Base-by-base conservation (phyloP, 768 basidiomycete species). In the Termitomyces sp. region DNA sequence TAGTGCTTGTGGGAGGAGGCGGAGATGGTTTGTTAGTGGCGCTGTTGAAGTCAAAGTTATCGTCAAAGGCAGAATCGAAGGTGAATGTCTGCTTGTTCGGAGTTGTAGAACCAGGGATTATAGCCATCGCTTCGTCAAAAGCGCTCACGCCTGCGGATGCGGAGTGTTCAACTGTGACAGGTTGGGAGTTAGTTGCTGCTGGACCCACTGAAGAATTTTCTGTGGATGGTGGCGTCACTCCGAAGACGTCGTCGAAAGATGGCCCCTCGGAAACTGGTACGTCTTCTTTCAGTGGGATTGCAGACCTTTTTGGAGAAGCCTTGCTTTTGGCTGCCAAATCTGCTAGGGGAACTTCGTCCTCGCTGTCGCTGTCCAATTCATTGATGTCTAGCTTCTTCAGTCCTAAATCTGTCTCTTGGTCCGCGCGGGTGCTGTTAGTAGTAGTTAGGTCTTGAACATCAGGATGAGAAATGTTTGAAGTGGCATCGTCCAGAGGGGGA, bases 91-190 rank as follows among this genome's bases (percentile, higher is more conserved):
- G 71, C 5, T 76, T 65, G 6, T 77, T 63, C 11, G 82, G 67
- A 10, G 73, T 65, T 9, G 72, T 68, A 42, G 72, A 75, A 37
- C 71, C 69, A 0, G 84, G 72, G 25, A 84, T 74, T 63, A 82
- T 85, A 17, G 85, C 83, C 69, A 93, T 79, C 0, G 88, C 86
- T 69, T 91, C 89, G 67, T 93, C 91, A 65, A 92, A 91, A 55
- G 84, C 90, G 64, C 79, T 85, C 1, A 87, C 78, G 15, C 84
- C 86, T 57, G 81, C 79, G 29, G 74, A 67, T 8, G 67, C 17
- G 29, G 71, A 52, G 45, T 38, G 53, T 38, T 68, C 53, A 32
- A 66, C 55, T 32, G 66, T 51, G 10, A 31, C 42, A 51, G 60
- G 25, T 36, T 25, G 42, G 32, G 61, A 59, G 48, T 60, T 63